Evolutionary conservation across 129 eudicot species (phyloP).

Genomic region (Tagetes erecta): DNA sequence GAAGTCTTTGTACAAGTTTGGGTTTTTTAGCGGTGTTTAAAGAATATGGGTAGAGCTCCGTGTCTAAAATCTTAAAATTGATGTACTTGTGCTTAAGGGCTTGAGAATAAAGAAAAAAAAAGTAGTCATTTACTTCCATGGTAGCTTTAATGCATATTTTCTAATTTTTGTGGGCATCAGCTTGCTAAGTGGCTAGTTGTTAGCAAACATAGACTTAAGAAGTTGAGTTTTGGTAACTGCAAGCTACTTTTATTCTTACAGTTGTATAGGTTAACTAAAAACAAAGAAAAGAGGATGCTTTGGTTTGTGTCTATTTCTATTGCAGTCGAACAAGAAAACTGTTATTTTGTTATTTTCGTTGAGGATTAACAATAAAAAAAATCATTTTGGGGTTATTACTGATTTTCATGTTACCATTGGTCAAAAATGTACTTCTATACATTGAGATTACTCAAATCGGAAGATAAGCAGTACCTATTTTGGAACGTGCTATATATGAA

Average conservation of each 20-base stretch:
- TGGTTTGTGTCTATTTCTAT: not conserved
- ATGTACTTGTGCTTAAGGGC: not conserved
- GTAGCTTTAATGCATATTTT: not conserved
- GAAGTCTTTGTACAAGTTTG: not conserved
- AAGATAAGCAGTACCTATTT: not conserved
- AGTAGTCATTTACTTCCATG: slow-evolving; percentile 5
- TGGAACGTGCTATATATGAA: not conserved
- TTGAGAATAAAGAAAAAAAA: slow-evolving; percentile 2
- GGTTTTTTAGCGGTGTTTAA: not conserved
- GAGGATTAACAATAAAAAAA: not conserved
- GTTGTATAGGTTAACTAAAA: not conserved
- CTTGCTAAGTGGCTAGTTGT: not conserved
- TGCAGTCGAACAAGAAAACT: not conserved
- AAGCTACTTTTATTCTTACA: not conserved
- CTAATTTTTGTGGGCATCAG: not conserved
- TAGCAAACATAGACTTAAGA: slow-evolving; percentile 1
- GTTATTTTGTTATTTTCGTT: not conserved
- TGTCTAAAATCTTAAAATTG: not conserved
- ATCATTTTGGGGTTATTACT: not conserved
- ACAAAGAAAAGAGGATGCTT: not conserved
- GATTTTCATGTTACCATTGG: not conserved
- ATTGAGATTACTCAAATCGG: not conserved
- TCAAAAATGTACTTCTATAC: not conserved
- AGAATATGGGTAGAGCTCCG: not conserved
- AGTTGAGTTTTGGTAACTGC: not conserved